Percentiles rank a stretch among this genome's conserved stretches.
Evolutionary conservation across 257 asterid genomes (phyloP).

Genomic region (Rauvolfia tetraphylla): DNA sequence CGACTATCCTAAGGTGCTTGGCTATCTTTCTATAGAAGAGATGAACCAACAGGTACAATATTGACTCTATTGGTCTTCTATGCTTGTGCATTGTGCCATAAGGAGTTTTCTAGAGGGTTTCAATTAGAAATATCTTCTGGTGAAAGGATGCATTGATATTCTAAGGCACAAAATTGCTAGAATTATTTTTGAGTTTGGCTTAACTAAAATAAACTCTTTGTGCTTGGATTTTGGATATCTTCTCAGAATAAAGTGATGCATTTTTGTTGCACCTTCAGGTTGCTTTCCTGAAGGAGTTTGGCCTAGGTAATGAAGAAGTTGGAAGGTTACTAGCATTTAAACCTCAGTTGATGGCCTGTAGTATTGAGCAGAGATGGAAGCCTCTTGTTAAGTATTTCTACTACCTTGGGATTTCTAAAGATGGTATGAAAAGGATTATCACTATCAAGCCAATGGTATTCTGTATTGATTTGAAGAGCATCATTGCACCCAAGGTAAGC

Average conservation of each 20-base stretch:
- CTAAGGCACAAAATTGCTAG: not conserved
- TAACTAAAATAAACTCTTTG: not conserved
- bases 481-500: slow-evolving; percentile 84
- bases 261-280: slow-evolving; percentile 40
- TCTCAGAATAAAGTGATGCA: slow-evolving; percentile 6
- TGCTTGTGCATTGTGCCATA: not conserved
- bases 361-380: slow-evolving; percentile 79
- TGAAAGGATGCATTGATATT: not conserved
- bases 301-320: slow-evolving; percentile 64
- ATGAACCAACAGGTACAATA: slow-evolving; percentile 77
- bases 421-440: slow-evolving; percentile 88
- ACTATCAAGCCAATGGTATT: slow-evolving; percentile 66
- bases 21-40: slow-evolving; percentile 79
- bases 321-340: slow-evolving; percentile 80
- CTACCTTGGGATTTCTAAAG: slow-evolving; percentile 85
- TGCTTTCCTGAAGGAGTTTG: slow-evolving; percentile 78
- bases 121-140: not conserved
- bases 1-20: slow-evolving; percentile 87
- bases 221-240: not conserved
- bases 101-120: not conserved
- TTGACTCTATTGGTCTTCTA: slow-evolving; percentile 2
- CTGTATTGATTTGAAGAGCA: slow-evolving; percentile 72
- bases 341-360: slow-evolving; percentile 91
- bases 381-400: slow-evolving; percentile 92
- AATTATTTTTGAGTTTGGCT: not conserved